These are phyloP conservation scores for Ligustrum vulgare DNA, from an alignment of 257 asterid genomes.

Conservation along the genomic window DNA sequence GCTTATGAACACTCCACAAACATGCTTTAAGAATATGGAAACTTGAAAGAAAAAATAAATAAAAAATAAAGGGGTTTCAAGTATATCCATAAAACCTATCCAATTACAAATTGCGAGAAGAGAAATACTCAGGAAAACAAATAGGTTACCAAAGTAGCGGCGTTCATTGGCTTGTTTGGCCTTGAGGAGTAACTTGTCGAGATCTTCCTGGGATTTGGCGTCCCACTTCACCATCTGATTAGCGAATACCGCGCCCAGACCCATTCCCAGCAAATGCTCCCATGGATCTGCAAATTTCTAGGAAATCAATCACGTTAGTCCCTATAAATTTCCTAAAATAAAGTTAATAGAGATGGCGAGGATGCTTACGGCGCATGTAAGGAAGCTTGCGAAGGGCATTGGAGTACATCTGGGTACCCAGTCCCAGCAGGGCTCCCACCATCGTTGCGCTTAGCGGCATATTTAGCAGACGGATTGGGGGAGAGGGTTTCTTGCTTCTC, in stretches of 20 bases:
- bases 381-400: conserved; percentile 99
- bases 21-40: no score
- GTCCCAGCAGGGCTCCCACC: conserved; percentile 81
- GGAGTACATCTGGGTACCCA: conserved; percentile 95
- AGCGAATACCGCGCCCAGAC: conserved; percentile 77
- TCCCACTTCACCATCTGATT: conserved; percentile 92
- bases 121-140: background rate
- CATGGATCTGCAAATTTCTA: conserved; percentile 73
- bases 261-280: conserved; percentile 98
- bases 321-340: background rate
- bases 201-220: conserved; percentile 73
- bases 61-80: background rate
- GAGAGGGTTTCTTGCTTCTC: no score
- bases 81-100: background rate
- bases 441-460: conserved; percentile 88
- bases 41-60: background rate
- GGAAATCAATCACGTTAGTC: conserved; percentile 1
- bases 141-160: conserved; percentile 79
- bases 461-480: no score
- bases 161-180: conserved; percentile 87
- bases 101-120: background rate
- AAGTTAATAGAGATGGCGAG: background rate
- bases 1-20: no score
- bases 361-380: conserved; percentile 85
- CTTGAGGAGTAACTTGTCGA: conserved; percentile 73